These are phyloP conservation scores for Hordeum pubiflorum DNA, from an alignment of 202 grass and related monocot species.

Conservation along the genomic window DNA sequence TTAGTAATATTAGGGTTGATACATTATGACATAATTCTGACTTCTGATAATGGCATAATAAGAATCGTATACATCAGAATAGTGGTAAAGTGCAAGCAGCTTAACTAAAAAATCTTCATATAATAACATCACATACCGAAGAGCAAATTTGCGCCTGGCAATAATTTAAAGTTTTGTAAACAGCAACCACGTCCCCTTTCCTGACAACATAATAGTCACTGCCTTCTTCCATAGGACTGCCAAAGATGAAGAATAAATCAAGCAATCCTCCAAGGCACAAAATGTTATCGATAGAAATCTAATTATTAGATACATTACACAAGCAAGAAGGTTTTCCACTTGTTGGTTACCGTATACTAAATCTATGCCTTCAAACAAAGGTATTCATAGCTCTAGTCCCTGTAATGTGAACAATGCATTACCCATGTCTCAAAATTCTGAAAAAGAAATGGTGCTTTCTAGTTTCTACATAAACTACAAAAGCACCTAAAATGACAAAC, in stretches of 20 bases:
- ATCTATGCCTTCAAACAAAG: background rate
- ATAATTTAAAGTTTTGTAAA: conserved; percentile 51
- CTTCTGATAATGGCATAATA: background rate
- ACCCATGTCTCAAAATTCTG: background rate
- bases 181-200: conserved; percentile 51
- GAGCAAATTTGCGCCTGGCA: conserved; percentile 80
- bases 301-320: background rate
- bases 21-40: background rate
- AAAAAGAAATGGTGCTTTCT: background rate
- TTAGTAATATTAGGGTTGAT: background rate
- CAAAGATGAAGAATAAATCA: conserved; percentile 1
- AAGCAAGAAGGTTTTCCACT: background rate
- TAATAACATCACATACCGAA: conserved; percentile 35
- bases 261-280: background rate
- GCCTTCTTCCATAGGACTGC: conserved; percentile 59
- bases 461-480: background rate
- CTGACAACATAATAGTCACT: conserved; percentile 67
- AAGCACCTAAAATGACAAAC: background rate
- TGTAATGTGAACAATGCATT: background rate
- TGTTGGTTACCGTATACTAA: background rate
- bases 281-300: background rate
- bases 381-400: background rate
- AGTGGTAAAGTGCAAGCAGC: background rate
- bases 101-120: background rate
- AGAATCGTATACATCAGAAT: background rate